Conservation (phyloP, 192 early-diverging fungal species). For the Funneliformis mosseae region DNA sequence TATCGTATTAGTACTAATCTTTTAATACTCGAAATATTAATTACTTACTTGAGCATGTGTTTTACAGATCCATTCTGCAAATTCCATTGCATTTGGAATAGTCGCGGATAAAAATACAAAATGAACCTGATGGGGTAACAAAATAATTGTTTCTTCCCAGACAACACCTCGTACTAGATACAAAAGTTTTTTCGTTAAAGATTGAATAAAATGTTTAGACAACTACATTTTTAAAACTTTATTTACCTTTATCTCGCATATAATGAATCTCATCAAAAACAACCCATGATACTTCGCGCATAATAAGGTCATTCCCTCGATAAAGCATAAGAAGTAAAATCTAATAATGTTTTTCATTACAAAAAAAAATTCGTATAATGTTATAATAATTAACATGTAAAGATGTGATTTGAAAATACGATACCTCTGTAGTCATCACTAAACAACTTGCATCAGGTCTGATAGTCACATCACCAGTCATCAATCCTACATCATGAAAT, state of each 20-base stretch:
- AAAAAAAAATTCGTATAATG: slow-evolving; percentile 30
- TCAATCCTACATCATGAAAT: slow-evolving; percentile 97
- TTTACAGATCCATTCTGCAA: slow-evolving; percentile 98
- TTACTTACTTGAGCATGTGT: slow-evolving; percentile 73
- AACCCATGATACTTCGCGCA: slow-evolving; percentile 97
- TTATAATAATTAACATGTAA: slow-evolving; percentile 48
- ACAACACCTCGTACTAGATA: slow-evolving; percentile 84
- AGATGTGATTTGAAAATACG: slow-evolving; percentile 34
- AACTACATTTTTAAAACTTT: background rate
- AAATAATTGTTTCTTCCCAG: slow-evolving; percentile 98
- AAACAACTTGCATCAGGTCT: slow-evolving; percentile 89
- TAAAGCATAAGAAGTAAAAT: slow-evolving; percentile 98
- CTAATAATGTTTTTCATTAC: slow-evolving; percentile 77
- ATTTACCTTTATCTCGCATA: slow-evolving; percentile 89
- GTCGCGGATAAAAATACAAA: slow-evolving; percentile 97
- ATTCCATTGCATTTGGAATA: slow-evolving; percentile 99
- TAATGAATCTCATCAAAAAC: slow-evolving; percentile 99
- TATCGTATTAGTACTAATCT: background rate
- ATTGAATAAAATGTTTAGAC: slow-evolving; percentile 15
- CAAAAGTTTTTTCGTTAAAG: background rate
- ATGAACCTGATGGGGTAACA: slow-evolving; percentile 89
- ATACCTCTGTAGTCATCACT: slow-evolving; percentile 93
- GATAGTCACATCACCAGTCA: slow-evolving; percentile 99
- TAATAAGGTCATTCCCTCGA: slow-evolving; percentile 90
- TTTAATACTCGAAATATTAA: background rate